These are phyloP conservation scores for Sicyos edulis DNA, from an alignment of 306 rosid genomes.

Conservation along the genomic window DNA sequence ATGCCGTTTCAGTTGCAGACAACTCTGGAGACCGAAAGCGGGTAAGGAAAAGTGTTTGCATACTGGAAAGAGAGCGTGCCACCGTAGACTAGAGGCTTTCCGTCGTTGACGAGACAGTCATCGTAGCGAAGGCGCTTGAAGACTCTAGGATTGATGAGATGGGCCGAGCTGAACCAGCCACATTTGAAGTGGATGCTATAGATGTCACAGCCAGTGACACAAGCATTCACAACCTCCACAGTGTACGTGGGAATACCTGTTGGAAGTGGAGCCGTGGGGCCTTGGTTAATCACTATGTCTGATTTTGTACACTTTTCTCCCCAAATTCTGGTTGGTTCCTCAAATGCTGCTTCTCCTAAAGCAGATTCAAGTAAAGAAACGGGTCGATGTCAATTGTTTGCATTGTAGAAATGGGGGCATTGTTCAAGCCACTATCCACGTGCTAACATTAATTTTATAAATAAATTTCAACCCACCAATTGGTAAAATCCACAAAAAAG, in stretches of 20 bases:
- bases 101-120: conserved; percentile 81
- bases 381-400: background rate
- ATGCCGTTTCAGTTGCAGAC: conserved; percentile 26
- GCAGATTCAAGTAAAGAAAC: conserved; percentile 13
- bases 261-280: conserved; percentile 68
- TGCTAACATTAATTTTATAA: too few relatives aligned
- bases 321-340: conserved; percentile 59
- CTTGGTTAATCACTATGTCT: conserved; percentile 67
- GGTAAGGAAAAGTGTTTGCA: conserved; percentile 66
- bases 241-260: conserved; percentile 80
- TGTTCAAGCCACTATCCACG: too few relatives aligned
- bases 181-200: conserved; percentile 60
- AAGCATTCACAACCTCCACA: conserved; percentile 66
- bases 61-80: conserved; percentile 60
- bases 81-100: conserved; percentile 54
- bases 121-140: conserved; percentile 73
- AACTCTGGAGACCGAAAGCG: conserved; percentile 57
- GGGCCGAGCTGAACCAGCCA: conserved; percentile 92
- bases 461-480: too few relatives aligned
- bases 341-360: conserved; percentile 26
- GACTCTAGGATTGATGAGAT: conserved; percentile 63
- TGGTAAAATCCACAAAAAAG: too few relatives aligned
- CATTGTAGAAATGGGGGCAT: background rate
- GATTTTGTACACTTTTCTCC: conserved; percentile 64
- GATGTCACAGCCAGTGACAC: conserved; percentile 65